phyloP scores from a whole-genome alignment of 2,329 filamentous ascomycete genomes.

The Fusarium coicis region DNA sequence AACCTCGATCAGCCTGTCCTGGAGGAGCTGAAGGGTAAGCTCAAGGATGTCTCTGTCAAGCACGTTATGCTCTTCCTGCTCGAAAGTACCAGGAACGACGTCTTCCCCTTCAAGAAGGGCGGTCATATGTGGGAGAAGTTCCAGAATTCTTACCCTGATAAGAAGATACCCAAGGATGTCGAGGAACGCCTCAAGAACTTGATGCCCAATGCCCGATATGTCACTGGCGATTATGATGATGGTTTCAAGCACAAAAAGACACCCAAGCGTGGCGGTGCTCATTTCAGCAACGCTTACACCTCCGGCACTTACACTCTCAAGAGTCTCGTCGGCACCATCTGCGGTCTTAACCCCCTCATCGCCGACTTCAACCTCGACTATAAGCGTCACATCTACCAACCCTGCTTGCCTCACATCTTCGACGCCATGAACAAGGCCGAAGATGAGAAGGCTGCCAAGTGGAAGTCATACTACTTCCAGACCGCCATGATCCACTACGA shows the following conservation, averaged over 20 bases:
- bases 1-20: slow-evolving; percentile 51
- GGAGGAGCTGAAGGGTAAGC: slow-evolving; percentile 37
- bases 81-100: slow-evolving; percentile 57
- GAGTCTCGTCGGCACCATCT: slow-evolving; percentile 54
- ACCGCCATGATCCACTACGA: slow-evolving; percentile 49
- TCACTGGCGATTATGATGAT: slow-evolving; percentile 52
- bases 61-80: slow-evolving; percentile 56
- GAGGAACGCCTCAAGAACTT: slow-evolving; percentile 42
- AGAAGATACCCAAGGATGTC: slow-evolving; percentile 48
- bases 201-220: slow-evolving; percentile 47
- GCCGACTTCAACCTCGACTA: slow-evolving; percentile 57
- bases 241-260: slow-evolving; percentile 44
- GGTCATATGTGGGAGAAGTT: slow-evolving; percentile 52
- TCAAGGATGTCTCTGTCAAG: slow-evolving; percentile 51
- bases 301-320: slow-evolving; percentile 57
- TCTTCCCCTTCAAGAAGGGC: slow-evolving; percentile 57
- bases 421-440: slow-evolving; percentile 48
- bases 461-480: slow-evolving; percentile 50
- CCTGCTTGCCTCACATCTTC: slow-evolving; percentile 55
- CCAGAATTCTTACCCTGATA: slow-evolving; percentile 45
- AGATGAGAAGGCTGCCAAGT: slow-evolving; percentile 29
- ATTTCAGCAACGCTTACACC: slow-evolving; percentile 54
- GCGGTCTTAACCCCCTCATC: slow-evolving; percentile 54
- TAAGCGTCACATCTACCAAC: slow-evolving; percentile 55
- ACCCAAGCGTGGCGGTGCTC: slow-evolving; percentile 52